Conservation (phyloP, 108 stramenopile genomes). For the Skeletonema tropicum region DNA sequence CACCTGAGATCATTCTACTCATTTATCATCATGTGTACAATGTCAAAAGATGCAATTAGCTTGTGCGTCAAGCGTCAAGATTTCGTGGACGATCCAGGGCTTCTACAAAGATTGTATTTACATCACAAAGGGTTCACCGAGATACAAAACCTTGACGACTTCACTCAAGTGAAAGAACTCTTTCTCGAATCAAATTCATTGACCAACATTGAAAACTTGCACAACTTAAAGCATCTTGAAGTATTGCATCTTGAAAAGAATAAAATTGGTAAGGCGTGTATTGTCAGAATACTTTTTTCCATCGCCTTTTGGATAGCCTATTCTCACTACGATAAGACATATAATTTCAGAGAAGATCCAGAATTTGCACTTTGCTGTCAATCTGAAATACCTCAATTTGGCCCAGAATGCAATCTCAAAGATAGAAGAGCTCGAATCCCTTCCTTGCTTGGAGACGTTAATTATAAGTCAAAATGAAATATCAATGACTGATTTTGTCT, state of each 20-base stretch:
- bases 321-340: not conserved
- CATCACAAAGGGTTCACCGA: constrained; percentile 73
- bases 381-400: not conserved
- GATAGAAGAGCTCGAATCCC: not conserved
- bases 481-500: constrained; percentile 48
- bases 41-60: constrained; percentile 32
- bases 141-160: constrained; percentile 71
- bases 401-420: not conserved
- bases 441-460: constrained; percentile 41
- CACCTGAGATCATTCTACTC: too few relatives aligned
- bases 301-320: too few relatives aligned
- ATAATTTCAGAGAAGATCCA: constrained; percentile 26
- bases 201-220: constrained; percentile 45
- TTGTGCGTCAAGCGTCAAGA: constrained; percentile 54
- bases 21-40: not conserved
- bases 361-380: constrained; percentile 32
- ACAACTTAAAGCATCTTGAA: constrained; percentile 29
- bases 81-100: constrained; percentile 54
- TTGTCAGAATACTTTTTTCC: not conserved
- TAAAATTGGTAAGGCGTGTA: constrained; percentile 18
- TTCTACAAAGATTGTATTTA: constrained; percentile 80
- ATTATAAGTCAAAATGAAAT: constrained; percentile 63
- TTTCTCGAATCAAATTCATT: constrained; percentile 76
- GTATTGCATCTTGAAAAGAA: constrained; percentile 25
- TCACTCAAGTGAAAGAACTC: constrained; percentile 66